These are phyloP conservation scores for Penicillium sp. DNA, from an alignment of 2,329 filamentous ascomycete species.

Conservation along the genomic window DNA sequence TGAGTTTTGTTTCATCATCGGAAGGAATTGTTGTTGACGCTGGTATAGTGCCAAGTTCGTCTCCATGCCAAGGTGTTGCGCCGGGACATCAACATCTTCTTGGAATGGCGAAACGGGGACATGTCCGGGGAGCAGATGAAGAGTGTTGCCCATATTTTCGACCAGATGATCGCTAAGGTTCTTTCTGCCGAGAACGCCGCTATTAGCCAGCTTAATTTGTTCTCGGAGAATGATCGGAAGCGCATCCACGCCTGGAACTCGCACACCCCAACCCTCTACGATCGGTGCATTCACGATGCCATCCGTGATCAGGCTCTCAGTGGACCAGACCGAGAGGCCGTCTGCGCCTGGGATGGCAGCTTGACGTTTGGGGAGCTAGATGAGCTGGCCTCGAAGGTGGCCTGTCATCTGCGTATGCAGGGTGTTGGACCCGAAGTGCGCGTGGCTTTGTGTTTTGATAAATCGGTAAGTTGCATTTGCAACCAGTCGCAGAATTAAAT, in stretches of 20 bases:
- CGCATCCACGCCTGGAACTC: constrained; percentile 52
- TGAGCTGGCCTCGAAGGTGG: constrained; percentile 33
- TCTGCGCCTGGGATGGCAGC: constrained; percentile 39
- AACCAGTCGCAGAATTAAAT: no score
- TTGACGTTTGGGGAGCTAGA: constrained; percentile 37
- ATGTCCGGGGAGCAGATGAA: constrained; percentile 36
- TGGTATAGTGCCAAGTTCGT: constrained; percentile 32
- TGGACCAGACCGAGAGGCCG: constrained; percentile 29
- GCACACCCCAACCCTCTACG: constrained; percentile 37
- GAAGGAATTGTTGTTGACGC: constrained; percentile 1
- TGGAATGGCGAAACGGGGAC: constrained; percentile 38
- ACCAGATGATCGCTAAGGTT: constrained; percentile 47
- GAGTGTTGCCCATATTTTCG: constrained; percentile 51
- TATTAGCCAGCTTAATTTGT: constrained; percentile 48
- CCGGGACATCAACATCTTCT: constrained; percentile 33
- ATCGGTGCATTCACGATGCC: constrained; percentile 37
- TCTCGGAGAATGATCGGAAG: constrained; percentile 52
- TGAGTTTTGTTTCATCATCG: no score
- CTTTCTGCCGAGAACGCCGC: constrained; percentile 40
- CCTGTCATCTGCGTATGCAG: constrained; percentile 34
- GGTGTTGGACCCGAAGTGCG: constrained; percentile 38
- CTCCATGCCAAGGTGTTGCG: constrained; percentile 34
- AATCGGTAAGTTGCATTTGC: constrained; percentile 35
- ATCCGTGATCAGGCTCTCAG: constrained; percentile 36
- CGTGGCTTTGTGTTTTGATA: constrained; percentile 40